Percentiles rank a stretch among this genome's conserved stretches.
Conservation (phyloP, 305 asterid genomes). For the Petunia hybrid region DNA sequence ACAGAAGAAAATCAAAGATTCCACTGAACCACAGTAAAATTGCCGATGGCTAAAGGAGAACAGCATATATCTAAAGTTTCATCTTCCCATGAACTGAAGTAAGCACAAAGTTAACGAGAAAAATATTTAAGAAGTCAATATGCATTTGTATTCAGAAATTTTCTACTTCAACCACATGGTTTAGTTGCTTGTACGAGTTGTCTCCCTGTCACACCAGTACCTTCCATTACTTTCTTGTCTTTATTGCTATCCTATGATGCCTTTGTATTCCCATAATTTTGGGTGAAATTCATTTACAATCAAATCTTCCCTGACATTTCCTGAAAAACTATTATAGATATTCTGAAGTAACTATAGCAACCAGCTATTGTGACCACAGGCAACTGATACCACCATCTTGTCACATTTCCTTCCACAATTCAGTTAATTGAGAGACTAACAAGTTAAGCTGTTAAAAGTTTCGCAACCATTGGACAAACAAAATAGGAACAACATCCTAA, state of each 20-base stretch:
- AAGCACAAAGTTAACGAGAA: neutral
- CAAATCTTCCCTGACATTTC: neutral
- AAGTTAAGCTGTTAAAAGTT: neutral
- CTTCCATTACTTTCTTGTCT: neutral
- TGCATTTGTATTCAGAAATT: neutral
- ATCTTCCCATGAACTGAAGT: neutral
- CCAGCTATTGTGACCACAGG: neutral
- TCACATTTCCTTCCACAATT: neutral
- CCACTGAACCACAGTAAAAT: neutral
- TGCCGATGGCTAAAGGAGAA: constrained; percentile 14
- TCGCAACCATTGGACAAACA: neutral
- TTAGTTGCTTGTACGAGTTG: constrained; percentile 8
- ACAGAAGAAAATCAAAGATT: constrained; percentile 12
- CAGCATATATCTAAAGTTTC: neutral
- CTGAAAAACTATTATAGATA: neutral
- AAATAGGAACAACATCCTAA: neutral
- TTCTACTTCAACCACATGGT: neutral
- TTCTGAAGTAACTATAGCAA: neutral
- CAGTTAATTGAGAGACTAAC: neutral
- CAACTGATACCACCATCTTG: neutral
- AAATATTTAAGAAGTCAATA: neutral
- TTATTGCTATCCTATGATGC: neutral
- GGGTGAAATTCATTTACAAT: no score
- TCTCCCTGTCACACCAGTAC: constrained; percentile 2
- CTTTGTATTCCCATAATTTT: neutral